phyloP scores from a whole-genome alignment of 495 filamentous ascomycete species.

The Penicillium coprophilum region DNA sequence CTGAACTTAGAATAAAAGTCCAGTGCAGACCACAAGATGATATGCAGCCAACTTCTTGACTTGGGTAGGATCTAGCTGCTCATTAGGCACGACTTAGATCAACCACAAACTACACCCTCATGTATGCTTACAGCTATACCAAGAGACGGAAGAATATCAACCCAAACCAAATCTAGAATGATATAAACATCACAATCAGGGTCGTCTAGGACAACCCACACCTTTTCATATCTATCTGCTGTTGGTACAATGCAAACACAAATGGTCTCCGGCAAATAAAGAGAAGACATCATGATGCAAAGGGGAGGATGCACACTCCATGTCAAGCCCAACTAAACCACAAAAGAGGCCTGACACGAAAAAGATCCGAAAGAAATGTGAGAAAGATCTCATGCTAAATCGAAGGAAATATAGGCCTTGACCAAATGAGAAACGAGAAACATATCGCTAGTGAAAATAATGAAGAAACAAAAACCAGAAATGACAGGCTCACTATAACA shows the following conservation, averaged over 20 bases:
- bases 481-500: not conserved
- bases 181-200: slow-evolving; percentile 8
- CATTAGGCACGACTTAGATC: not conserved
- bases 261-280: slow-evolving; percentile 14
- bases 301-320: slow-evolving; percentile 6
- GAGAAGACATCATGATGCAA: slow-evolving; percentile 14
- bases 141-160: not conserved
- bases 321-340: slow-evolving; percentile 12
- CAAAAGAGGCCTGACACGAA: slow-evolving; percentile 1
- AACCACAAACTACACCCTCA: not conserved
- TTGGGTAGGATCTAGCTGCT: not conserved
- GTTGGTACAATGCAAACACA: slow-evolving; percentile 40
- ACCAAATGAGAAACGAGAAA: slow-evolving; percentile 13
- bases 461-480: not conserved
- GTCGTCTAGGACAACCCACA: slow-evolving; percentile 10
- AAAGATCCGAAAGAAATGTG: slow-evolving; percentile 12
- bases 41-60: not conserved
- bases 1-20: not conserved
- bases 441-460: slow-evolving; percentile 15
- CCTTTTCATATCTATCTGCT: slow-evolving; percentile 36
- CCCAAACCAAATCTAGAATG: slow-evolving; percentile 4
- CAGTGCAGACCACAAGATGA: not conserved
- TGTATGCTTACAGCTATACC: not conserved
- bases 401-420: slow-evolving; percentile 14
- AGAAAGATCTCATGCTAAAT: slow-evolving; percentile 30